Percentiles rank a stretch among this genome's conserved stretches.
phyloP scores from a whole-genome alignment of 2,329 filamentous ascomycete genomes.

The Salinomyces thailandicus region DNA sequence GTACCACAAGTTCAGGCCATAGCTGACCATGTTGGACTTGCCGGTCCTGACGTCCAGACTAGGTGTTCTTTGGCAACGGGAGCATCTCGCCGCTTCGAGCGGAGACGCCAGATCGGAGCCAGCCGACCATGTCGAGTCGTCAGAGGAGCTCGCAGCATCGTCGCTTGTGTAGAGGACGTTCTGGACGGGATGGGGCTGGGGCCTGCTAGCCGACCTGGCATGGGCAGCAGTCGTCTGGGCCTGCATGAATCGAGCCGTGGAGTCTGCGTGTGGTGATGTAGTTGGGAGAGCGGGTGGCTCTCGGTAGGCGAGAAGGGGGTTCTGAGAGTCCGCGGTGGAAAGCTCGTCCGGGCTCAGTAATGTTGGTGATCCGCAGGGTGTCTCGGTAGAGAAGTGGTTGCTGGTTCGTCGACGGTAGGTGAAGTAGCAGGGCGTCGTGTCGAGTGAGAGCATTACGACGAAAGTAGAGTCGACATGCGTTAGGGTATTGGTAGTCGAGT shows the following conservation, averaged over 20 bases:
- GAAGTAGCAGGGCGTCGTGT: constrained; percentile 6
- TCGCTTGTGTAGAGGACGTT: constrained; percentile 24
- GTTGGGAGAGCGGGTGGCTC: constrained; percentile 1
- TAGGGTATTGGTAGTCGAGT: neutral
- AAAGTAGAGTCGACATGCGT: neutral
- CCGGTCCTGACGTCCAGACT: constrained; percentile 25
- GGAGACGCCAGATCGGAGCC: constrained; percentile 10
- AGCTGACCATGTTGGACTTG: constrained; percentile 28
- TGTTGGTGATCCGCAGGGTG: constrained; percentile 6
- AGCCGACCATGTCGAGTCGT: constrained; percentile 5
- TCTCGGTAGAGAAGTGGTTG: constrained; percentile 2
- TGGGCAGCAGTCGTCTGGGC: constrained; percentile 25
- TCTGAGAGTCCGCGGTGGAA: neutral
- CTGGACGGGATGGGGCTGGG: constrained; percentile 22
- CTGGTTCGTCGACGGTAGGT: neutral
- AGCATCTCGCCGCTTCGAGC: constrained; percentile 24
- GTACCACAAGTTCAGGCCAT: constrained; percentile 29
- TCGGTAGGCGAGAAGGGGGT: constrained; percentile 3
- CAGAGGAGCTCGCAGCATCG: constrained; percentile 20
- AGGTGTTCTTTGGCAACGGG: constrained; percentile 26
- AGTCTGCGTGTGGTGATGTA: neutral
- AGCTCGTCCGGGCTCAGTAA: neutral
- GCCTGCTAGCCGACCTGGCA: constrained; percentile 14
- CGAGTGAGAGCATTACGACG: constrained; percentile 3
- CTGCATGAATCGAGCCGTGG: constrained; percentile 17